Evolutionary conservation across 2,329 filamentous ascomycete species (phyloP), one percentile per base, ranked within the genome.

Genomic region (Cadophora gregata): DNA sequence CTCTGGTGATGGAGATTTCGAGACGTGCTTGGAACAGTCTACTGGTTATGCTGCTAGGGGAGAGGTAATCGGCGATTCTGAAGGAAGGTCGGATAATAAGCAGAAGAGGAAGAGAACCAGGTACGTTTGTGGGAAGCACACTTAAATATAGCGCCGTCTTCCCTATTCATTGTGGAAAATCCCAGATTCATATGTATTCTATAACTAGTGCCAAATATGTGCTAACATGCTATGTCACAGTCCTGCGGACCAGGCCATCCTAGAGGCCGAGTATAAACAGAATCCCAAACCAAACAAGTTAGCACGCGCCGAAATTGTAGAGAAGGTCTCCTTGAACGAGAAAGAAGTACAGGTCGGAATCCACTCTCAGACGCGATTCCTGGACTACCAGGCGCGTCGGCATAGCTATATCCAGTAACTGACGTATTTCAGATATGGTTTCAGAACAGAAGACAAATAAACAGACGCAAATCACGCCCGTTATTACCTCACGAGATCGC

Each of bases 271-370:
- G 67, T 97, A 97, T 77, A 85, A 87, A 73, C 86, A 84, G 69
- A 96, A 97, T 78, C 88, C 93, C 7, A 97, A 97, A 79, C 95
- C 95, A 38, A 94, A 97, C 81, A 97, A 97, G 81, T 86, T 89
- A 64, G 91, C 93, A 79, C 92, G 95, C 81, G 85, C 92, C 56
- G 89, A 90, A 66, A 93, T 98, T 70, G 93, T 96, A 67, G 87
- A 88, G 80, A 91, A 89, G 79, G 93, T 97, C 68, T 69, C 69
- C 27, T 85, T 98, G 70, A 95, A 92, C 72, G 94, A 97, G 81
- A 97, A 97, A 79, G 94, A 97, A 82, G 93, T 97, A 45, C 95
- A 97, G 88, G 95, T 97, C 82, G 79, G 90, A 47, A 53, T 53
- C 8, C 36, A 3, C n/a, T 24, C 36, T 45, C 58, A 27, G 60